Conservation (phyloP, 345 rosid species). For the Acer saccharum region DNA sequence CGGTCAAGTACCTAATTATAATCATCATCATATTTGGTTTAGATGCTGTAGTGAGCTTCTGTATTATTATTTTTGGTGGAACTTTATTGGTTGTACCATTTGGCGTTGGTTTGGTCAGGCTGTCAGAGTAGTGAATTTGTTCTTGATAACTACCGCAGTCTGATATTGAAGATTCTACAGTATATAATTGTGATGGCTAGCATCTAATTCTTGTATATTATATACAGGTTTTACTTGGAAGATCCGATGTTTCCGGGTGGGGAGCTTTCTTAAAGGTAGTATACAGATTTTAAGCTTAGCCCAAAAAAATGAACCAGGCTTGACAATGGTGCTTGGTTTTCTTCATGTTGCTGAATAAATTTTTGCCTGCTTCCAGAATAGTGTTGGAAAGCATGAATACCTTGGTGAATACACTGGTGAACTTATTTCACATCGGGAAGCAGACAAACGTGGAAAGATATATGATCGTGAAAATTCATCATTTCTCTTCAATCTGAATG, state of each 20-base stretch:
- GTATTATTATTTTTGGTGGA: not conserved
- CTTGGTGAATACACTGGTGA: conserved; percentile 99
- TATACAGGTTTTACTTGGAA: conserved; percentile 92
- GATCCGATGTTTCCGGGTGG: conserved; percentile 99
- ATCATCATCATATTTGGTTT: not conserved
- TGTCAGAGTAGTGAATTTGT: not conserved
- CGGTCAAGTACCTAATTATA: conserved; percentile 1
- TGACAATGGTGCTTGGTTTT: not conserved
- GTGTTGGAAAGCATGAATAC: conserved; percentile 95
- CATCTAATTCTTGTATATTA: not conserved
- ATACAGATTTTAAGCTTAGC: conserved; percentile 9
- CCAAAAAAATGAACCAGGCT: not conserved
- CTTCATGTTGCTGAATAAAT: conserved; percentile 20
- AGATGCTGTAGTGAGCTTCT: not conserved
- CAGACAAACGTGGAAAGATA: conserved; percentile 98
- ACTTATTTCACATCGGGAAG: conserved; percentile 96
- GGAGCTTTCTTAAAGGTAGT: conserved; percentile 99
- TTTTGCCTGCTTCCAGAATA: conserved; percentile 56
- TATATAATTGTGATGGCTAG: not conserved
- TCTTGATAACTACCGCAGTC: not conserved
- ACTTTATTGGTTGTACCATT: not conserved
- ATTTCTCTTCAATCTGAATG: conserved; percentile 94
- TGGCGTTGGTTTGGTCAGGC: not conserved
- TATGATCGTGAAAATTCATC: conserved; percentile 99
- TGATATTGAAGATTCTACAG: not conserved